Evolutionary conservation across 352 stramenopile genomes (phyloP).

Genomic region (Blastocystis sp.): DNA sequence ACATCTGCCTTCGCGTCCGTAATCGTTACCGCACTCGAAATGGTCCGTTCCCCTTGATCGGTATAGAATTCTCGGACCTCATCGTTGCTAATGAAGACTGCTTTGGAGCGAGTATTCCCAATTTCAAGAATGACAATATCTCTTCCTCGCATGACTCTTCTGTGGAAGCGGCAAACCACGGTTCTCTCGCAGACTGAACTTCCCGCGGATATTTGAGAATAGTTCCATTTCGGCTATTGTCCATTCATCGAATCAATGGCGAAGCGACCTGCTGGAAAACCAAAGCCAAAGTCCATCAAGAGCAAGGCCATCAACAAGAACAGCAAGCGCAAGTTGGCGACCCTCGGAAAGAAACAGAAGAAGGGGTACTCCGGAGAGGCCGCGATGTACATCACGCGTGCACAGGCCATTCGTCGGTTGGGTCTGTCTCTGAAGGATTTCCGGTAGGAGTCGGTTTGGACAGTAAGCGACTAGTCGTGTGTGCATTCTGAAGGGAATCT

Average conservation of each 20-base stretch:
- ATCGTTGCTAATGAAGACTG: background rate
- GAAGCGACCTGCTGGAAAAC: slow-evolving; percentile 57
- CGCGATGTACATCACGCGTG: slow-evolving; percentile 87
- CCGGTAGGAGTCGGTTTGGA: slow-evolving; percentile 60
- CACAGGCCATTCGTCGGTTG: slow-evolving; percentile 81
- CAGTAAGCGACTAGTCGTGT: slow-evolving; percentile 66
- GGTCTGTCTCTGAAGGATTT: slow-evolving; percentile 96
- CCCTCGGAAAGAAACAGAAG: slow-evolving; percentile 70
- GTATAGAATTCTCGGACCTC: background rate
- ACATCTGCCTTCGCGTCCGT: background rate
- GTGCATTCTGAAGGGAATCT: slow-evolving; percentile 98
- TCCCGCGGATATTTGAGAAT: too few species aligned
- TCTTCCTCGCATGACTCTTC: background rate
- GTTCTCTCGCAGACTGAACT: too few species aligned
- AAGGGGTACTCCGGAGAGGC: slow-evolving; percentile 68
- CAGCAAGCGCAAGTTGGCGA: slow-evolving; percentile 62
- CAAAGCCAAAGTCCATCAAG: slow-evolving; percentile 65
- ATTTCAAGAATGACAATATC: slow-evolving; percentile 25
- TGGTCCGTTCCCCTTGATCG: background rate
- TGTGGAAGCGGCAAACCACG: background rate
- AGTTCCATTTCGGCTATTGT: background rate
- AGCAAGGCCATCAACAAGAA: slow-evolving; percentile 66
- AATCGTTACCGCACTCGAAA: slow-evolving; percentile 13
- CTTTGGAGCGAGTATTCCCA: background rate
- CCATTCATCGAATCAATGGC: background rate